Conservation (phyloP, 2,329 filamentous ascomycete genomes). For the Trichophyton rubrum region DNA sequence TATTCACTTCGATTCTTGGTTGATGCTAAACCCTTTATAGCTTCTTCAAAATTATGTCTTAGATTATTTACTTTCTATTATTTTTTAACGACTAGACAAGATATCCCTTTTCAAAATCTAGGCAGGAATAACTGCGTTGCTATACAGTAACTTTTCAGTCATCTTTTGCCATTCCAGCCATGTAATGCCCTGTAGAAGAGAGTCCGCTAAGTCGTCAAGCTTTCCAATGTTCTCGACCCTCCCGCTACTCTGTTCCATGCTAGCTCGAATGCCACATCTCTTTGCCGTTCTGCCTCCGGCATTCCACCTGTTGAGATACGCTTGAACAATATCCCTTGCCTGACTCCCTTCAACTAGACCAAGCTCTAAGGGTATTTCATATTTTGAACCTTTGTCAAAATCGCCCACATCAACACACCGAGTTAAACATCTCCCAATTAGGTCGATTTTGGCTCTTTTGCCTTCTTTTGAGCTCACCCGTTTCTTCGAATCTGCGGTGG, state of each 20-base stretch:
- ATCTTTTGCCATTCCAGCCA: constrained; percentile 60
- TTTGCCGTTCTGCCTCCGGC: constrained; percentile 8
- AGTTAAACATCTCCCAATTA: constrained; percentile 46
- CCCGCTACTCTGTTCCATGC: not conserved
- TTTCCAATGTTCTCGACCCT: constrained; percentile 37
- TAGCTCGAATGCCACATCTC: not conserved
- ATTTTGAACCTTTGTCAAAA: constrained; percentile 5
- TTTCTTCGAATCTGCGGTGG: constrained; percentile 9
- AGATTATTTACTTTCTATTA: not conserved
- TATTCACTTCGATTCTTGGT: not conserved
- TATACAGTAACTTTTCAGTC: constrained; percentile 18
- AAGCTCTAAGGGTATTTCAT: constrained; percentile 16
- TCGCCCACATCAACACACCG: not conserved
- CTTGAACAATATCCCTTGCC: constrained; percentile 17
- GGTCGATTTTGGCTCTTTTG: constrained; percentile 48
- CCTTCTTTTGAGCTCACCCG: constrained; percentile 19
- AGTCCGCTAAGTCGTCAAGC: constrained; percentile 71
- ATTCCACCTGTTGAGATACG: constrained; percentile 23
- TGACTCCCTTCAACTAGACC: constrained; percentile 14
- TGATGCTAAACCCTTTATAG: not conserved
- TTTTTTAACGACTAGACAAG: not conserved
- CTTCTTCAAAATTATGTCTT: not conserved
- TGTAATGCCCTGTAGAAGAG: constrained; percentile 61
- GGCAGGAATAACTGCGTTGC: constrained; percentile 12
- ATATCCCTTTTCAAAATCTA: not conserved